Base-by-base conservation (phyloP, 306 rosid genomes). In the Lathyrus tuberosus region DNA sequence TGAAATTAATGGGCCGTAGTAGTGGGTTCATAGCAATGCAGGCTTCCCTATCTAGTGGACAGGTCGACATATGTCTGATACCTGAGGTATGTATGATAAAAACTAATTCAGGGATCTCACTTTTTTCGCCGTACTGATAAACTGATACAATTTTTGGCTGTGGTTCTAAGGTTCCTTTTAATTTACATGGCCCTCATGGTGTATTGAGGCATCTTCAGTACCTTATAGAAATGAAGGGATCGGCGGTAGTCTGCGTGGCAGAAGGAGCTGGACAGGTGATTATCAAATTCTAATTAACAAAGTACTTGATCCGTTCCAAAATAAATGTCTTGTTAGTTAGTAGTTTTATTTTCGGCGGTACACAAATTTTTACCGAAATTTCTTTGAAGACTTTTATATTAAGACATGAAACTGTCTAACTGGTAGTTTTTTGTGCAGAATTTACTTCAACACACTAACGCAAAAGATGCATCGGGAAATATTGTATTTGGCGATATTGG, bases 1-100 rank as follows among this genome's bases (percentile, higher is more conserved):
- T 95, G 56, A 95, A 95, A 80, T 75, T 95, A 87, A 95, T 95
- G 99, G 99, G 99, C 37, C 99, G 99, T 68, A 91, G 97, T 86
- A 95, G 99, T 74, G 99, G 99, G 70, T 95, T 77, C 80, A 95
- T 95, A 66, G 97, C 99, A 44, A 95, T 95, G 99, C 99, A 95
- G 38, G 92, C 97, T 66, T 81, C 99, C 70, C 79, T 95, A 59
- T 87, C 99, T 22, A 95, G 99, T 75, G 99, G 99, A 67, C 99
- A 95, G 81, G 71, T 95, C 26, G 99, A 95, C 79, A 82, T 95
- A 76, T 91, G 99, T 70, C 79, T 95, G 86, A 85, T 95, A 76
- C 99, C 99, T 14, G 99, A 95, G 97, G 99, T 95, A 83, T 71
- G 62, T 80, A 69, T 58, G 40, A 24, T 46, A 47, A 13, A 71